Evolutionary conservation across 257 asterid species (phyloP), one percentile per base, ranked within the genome.

Genomic region (Forsythia viridissima): DNA sequence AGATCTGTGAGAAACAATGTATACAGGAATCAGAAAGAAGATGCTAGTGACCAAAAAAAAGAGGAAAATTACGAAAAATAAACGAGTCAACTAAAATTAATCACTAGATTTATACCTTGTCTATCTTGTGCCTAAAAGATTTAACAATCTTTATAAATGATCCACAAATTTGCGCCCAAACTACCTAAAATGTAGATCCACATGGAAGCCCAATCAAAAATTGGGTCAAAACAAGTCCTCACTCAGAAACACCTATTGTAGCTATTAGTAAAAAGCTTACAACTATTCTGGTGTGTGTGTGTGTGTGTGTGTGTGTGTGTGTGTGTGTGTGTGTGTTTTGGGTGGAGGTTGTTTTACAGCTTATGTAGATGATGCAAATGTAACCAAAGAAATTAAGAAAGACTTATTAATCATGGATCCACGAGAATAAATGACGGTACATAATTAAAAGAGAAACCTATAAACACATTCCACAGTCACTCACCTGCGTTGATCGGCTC

Each of bases 401-500:
- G 24, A 6, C 63, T 40, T 44, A 72, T 18, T 39, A 39, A 18
- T 21, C 46, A 6, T 43, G n/a, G 8, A 24, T 37, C 52, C 40
- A 59, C 37, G 1, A 52, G 63, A 52, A 52, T 16, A 18, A 52
- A 52, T 13, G 63, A 52, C 16, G 21, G 61, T 5, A 18, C 9
- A 52, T 16, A 7, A 52, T 37, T 37, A 4, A 51, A 69, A 11
- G 39, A 38, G 38, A 71, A 78, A 68, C 20, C 40, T 36, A 67
- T 3, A 61, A 24, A 6, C 5, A 70, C 77, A 34, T n/a, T 24
- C 16, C 21, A 59, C 51, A 78, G 55, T 36, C 30, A 61, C 89
- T 88, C 80, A 91, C 97, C 93, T 88, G 77, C 77, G 92, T 73
- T 88, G 90, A 66, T 77, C 87, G 80, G 84, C 83, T 80, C 94